A percentile compares a stretch with the other conserved stretches of the same genome.
Conservation (phyloP, 371 early-diverging fungal species). For the Enterocytospora artemiae region DNA sequence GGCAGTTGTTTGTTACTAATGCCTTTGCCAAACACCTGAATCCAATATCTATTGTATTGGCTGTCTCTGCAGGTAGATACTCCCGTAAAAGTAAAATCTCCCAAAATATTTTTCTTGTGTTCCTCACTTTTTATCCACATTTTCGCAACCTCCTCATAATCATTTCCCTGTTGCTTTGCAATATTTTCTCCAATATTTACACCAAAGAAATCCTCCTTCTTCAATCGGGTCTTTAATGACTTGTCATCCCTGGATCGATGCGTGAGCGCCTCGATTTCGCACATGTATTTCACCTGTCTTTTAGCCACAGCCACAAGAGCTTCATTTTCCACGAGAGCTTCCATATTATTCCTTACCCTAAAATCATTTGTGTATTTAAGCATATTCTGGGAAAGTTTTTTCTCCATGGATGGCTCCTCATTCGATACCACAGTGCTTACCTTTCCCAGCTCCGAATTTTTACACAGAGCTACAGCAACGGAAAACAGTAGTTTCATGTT, state of each 20-base stretch:
- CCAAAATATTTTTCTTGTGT: conserved; percentile 56
- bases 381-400: conserved; percentile 25
- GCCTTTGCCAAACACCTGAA: conserved; percentile 54
- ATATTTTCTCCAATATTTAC: conserved; percentile 56
- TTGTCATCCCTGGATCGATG: conserved; percentile 21
- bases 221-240: conserved; percentile 23
- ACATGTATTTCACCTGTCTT: conserved; percentile 48
- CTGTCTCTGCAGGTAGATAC: conserved; percentile 47
- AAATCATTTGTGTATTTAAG: conserved; percentile 47
- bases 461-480: too few species aligned
- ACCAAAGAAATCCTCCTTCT: conserved; percentile 37
- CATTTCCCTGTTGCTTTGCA: conserved; percentile 49
- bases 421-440: too few species aligned
- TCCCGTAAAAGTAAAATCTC: conserved; percentile 52
- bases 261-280: conserved; percentile 30
- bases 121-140: conserved; percentile 49
- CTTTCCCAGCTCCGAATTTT: too few species aligned
- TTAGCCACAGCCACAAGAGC: conserved; percentile 36
- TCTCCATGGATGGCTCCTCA: not conserved
- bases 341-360: conserved; percentile 36
- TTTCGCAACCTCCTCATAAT: conserved; percentile 46
- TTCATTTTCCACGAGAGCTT: conserved; percentile 15
- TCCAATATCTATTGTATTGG: conserved; percentile 50
- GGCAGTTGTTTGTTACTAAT: conserved; percentile 11
- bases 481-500: too few species aligned